Evolutionary conservation across 257 asterid species (phyloP).

Genomic region (Vinca minor): DNA sequence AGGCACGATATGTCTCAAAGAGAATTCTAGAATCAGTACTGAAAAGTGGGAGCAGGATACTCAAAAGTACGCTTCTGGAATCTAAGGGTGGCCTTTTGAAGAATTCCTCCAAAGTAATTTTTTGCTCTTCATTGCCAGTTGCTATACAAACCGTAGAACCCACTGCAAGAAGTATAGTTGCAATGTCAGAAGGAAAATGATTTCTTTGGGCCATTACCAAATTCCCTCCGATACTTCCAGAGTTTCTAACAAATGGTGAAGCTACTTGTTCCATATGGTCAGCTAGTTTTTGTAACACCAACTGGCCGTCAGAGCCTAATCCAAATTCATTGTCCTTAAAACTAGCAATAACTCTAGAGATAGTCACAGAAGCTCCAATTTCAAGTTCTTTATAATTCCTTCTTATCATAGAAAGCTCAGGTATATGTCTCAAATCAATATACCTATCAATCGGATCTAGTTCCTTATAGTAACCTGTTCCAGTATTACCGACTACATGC

Average conservation of each 20-base stretch:
- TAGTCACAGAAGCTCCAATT: conserved; percentile 56
- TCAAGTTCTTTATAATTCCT: conserved; percentile 36
- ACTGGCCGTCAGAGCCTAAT: conserved; percentile 16
- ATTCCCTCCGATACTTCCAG: conserved; percentile 65
- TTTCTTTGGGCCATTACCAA: conserved; percentile 62
- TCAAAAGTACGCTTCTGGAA: conserved; percentile 39
- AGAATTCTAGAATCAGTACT: conserved; percentile 25
- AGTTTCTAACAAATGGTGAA: conserved; percentile 45
- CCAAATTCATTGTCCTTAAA: conserved; percentile 27
- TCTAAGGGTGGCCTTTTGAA: conserved; percentile 39
- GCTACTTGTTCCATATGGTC: conserved; percentile 64
- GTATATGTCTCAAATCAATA: conserved; percentile 48
- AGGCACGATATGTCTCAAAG: conserved; percentile 52
- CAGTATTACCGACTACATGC: conserved; percentile 60
- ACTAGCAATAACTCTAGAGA: conserved; percentile 36
- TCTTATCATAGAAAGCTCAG: conserved; percentile 39
- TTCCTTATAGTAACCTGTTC: conserved; percentile 56
- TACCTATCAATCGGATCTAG: conserved; percentile 28
- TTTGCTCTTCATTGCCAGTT: conserved; percentile 25
- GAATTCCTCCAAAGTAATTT: conserved; percentile 45
- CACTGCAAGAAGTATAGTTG: conserved; percentile 49
- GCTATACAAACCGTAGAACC: conserved; percentile 36
- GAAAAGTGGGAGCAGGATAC: conserved; percentile 41
- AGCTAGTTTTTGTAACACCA: conserved; percentile 38
- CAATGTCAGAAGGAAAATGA: conserved; percentile 64